Conservation (phyloP, 176 grass and related monocot genomes). For the Carex pumila region DNA sequence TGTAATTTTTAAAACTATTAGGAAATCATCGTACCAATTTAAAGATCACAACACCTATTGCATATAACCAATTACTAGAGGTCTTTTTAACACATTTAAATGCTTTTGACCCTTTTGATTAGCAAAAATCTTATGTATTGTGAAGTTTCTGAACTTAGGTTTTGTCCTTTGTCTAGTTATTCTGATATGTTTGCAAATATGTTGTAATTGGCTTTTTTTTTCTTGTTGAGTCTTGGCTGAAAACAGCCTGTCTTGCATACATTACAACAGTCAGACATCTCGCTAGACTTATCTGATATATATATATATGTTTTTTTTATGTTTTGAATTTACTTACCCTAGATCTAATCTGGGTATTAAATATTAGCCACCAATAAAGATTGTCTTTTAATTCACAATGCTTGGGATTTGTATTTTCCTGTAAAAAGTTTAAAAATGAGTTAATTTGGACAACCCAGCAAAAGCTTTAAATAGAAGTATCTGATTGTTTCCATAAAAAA, state of each 20-base stretch:
- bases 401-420: not conserved
- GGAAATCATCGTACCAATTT: not conserved
- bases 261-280: not conserved
- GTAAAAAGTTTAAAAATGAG: not conserved
- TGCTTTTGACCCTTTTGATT: not conserved
- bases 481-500: not conserved
- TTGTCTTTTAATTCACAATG: not conserved
- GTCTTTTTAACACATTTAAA: not conserved
- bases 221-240: not conserved
- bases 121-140: not conserved
- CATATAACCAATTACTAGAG: not conserved
- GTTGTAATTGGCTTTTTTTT: not conserved
- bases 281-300: not conserved
- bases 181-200: not conserved
- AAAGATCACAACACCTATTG: not conserved
- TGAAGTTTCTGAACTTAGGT: not conserved
- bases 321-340: not conserved
- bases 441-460: constrained; percentile 9
- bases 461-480: constrained; percentile 16
- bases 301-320: not conserved
- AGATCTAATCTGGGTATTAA: not conserved
- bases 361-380: not conserved
- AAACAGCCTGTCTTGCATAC: not conserved
- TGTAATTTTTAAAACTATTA: not conserved
- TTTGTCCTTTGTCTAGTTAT: not conserved